phyloP scores from a whole-genome alignment of 2,329 filamentous ascomycete species.

The Rutstroemia sp. region DNA sequence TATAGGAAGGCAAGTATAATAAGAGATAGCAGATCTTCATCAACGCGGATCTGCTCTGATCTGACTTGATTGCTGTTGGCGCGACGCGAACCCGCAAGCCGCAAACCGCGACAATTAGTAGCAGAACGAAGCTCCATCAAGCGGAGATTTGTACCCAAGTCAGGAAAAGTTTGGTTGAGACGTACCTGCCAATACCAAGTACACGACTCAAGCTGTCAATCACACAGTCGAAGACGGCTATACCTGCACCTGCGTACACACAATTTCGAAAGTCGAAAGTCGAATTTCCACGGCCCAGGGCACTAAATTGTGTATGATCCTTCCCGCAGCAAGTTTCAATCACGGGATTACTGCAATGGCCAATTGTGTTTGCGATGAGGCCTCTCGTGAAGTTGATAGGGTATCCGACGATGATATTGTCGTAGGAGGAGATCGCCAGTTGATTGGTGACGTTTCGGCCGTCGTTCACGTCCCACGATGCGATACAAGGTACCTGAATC shows the following conservation, averaged over 20 bases:
- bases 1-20: neutral
- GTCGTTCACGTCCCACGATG: neutral
- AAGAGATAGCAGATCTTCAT: neutral
- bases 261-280: slow-evolving; percentile 20
- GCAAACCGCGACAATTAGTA: neutral
- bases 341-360: slow-evolving; percentile 24
- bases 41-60: too few relatives aligned
- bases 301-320: slow-evolving; percentile 18
- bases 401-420: slow-evolving; percentile 15
- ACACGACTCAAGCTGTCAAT: neutral
- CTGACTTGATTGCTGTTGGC: neutral
- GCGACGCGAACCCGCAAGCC: slow-evolving; percentile 15
- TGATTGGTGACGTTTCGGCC: slow-evolving; percentile 20
- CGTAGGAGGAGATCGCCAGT: slow-evolving; percentile 4
- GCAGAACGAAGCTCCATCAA: neutral
- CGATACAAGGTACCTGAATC: slow-evolving; percentile 2
- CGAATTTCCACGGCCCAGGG: neutral
- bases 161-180: neutral
- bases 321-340: slow-evolving; percentile 26
- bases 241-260: slow-evolving; percentile 16
- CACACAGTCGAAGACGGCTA: neutral
- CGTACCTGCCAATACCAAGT: neutral
- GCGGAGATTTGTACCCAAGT: neutral
- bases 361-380: slow-evolving; percentile 26
- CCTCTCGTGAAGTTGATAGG: slow-evolving; percentile 26